Evolutionary conservation across 2,329 filamentous ascomycete genomes (phyloP), one percentile per base, ranked within the genome.

Genomic region (Microdochium nivale): DNA sequence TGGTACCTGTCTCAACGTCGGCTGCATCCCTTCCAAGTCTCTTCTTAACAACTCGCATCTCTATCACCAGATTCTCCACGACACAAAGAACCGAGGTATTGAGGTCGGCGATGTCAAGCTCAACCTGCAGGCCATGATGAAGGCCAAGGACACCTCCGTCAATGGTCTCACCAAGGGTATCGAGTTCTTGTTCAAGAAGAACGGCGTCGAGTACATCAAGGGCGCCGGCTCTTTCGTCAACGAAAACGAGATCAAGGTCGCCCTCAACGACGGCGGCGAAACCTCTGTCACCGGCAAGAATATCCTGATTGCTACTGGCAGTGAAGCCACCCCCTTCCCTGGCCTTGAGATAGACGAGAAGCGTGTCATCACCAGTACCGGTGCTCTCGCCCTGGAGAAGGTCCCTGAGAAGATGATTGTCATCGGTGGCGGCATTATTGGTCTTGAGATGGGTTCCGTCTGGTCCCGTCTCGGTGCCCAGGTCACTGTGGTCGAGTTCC

Each of bases 21-120:
- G 94, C 75, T 99, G 94, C 77, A 99, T 99, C 69, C 94, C 94
- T 60, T 99, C 94, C 59, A 99, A 99, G 77, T 96, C 94, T 57
- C 89, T 99, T 62, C 88, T 99, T 71, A 99, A 97, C 85, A 97
- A 97, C 81, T 96, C 94, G 63, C 90, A 96, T 72, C 82, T 97
- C 55, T 97, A 97, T 80, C 92, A 97, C 78, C 87, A 91, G 75
- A 87, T 96, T 67, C 83, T 95, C 55, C 92, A 99, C 77, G 94
- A 99, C 78, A 92, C 90, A 60, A 96, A 96, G 77, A 84, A 88
- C 74, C 90, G 94, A 70, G 94, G 94, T 69, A 99, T 99, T 70
- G 92, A 97, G 67, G 94, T 99, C 62, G 86, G 88, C 67, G 90
- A 96, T 75, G 92, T 99, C 66, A 95, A 95, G 74, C 86, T 99